These are phyloP conservation scores for Irpex sp. DNA, from an alignment of 1,284 basidiomycete species.

Conservation along the genomic window DNA sequence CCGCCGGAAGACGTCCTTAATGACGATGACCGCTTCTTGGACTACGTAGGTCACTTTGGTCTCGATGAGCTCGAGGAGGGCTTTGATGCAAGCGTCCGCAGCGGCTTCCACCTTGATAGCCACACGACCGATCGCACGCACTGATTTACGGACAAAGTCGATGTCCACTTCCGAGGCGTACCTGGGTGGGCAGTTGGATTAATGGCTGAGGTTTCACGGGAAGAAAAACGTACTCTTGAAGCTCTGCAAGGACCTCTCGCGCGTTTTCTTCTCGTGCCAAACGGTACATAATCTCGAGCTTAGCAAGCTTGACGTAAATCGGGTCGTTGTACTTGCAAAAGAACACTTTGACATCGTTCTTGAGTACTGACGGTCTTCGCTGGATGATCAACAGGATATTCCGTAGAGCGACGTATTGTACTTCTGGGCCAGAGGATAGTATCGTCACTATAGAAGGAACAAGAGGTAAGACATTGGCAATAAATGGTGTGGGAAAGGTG, in stretches of 20 bases:
- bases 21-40: slow-evolving; percentile 96
- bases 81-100: slow-evolving; percentile 87
- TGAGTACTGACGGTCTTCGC: slow-evolving; percentile 86
- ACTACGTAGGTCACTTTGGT: slow-evolving; percentile 97
- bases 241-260: slow-evolving; percentile 86
- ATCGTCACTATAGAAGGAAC: slow-evolving; percentile 66
- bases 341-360: slow-evolving; percentile 98
- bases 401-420: slow-evolving; percentile 96
- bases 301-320: slow-evolving; percentile 97
- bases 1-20: slow-evolving; percentile 96
- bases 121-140: slow-evolving; percentile 92
- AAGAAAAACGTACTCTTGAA: slow-evolving; percentile 72
- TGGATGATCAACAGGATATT: slow-evolving; percentile 98
- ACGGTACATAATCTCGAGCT: slow-evolving; percentile 98
- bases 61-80: slow-evolving; percentile 84
- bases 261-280: slow-evolving; percentile 90
- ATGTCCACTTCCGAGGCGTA: slow-evolving; percentile 98
- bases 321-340: slow-evolving; percentile 99
- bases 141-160: slow-evolving; percentile 97
- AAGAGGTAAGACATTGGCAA: not conserved
- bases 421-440: slow-evolving; percentile 94
- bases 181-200: slow-evolving; percentile 37
- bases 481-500: not conserved
- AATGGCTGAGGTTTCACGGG: slow-evolving; percentile 1
- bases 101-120: slow-evolving; percentile 95